Base-by-base conservation (phyloP, 495 filamentous ascomycete species). In the Daldinia vernicosa region DNA sequence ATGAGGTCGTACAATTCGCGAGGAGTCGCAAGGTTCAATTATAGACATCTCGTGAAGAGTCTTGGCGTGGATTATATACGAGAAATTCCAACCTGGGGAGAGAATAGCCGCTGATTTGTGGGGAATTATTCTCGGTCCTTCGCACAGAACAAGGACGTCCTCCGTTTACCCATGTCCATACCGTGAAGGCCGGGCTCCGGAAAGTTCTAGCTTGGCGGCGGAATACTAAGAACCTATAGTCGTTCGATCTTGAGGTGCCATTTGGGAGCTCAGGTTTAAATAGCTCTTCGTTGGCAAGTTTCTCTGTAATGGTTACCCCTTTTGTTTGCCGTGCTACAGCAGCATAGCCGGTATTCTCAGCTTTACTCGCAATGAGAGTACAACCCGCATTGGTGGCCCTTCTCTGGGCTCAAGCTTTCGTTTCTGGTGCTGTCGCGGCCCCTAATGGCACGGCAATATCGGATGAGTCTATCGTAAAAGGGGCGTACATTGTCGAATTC, bases 51-150 rank as follows among this genome's bases (percentile, higher is more conserved):
- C 39, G 39, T 40, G 39, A 40, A 40, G 39, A 40, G 39, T 40
- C 39, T 40, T 40, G 39, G 39, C 39, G 6, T 40, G 3, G 39
- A 17, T n/a, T 17, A 8, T 17, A 40, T 40, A 67, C 64, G 64
- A 67, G 64, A 60, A 67, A 67, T 50, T 67, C 64, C 56, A 60
- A 54, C 64, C 7, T 60, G 17, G 19, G 0, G 28, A 24, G 19
- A 53, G 24, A 52, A 43, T 67, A 67, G 56, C 56, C 35, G 52
- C n/a, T 43, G 26, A 32, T 60, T 58, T 67, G 30, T 60, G 55
- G 64, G 22, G 45, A 60, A 26, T 15, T 6, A 32, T 37, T 27
- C 55, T 47, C 47, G 24, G 30, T 45, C 56, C 56, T 30, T 60
- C 39, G 6, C 17, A 53, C 55, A 11, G 55, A 60, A 53, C 45